Evolutionary conservation across 257 asterid species (phyloP).

Genomic region (Solanum bukasovii): DNA sequence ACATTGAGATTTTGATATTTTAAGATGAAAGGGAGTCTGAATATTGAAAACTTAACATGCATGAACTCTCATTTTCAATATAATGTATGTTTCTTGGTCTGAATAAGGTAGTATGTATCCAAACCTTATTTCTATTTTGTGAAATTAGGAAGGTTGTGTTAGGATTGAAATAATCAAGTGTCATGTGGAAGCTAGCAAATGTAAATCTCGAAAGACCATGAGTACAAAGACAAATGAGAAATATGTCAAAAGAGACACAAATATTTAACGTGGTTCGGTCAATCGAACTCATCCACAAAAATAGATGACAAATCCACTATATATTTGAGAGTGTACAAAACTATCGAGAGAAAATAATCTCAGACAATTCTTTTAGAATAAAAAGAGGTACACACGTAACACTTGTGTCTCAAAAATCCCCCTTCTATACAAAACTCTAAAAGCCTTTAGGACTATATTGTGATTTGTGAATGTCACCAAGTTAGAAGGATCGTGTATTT

Average conservation of each 20-base stretch:
- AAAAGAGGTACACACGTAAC: too few species aligned
- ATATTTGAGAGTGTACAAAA: too few species aligned
- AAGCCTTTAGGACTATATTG: too few species aligned
- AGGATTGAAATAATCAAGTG: background rate
- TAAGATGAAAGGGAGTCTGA: background rate
- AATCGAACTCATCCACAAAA: too few species aligned
- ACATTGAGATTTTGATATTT: background rate
- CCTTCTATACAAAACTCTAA: background rate
- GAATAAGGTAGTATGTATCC: fast-evolving
- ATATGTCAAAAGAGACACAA: too few species aligned
- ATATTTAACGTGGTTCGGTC: too few species aligned
- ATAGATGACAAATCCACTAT: background rate
- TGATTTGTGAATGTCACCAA: too few species aligned
- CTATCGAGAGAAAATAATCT: too few species aligned
- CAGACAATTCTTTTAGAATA: too few species aligned
- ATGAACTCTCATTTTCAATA: background rate
- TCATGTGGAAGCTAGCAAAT: background rate
- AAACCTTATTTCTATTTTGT: fast-evolving
- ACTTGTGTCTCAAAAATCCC: background rate
- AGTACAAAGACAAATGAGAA: background rate
- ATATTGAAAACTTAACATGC: background rate
- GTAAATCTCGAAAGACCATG: background rate
- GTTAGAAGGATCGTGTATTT: too few species aligned
- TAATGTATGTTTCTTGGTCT: background rate
- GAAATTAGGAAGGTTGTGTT: background rate